A percentile compares a stretch with the other conserved stretches of the same genome.
phyloP scores from a whole-genome alignment of 805 yeast species.

The Ogataea wickerhamii region DNA sequence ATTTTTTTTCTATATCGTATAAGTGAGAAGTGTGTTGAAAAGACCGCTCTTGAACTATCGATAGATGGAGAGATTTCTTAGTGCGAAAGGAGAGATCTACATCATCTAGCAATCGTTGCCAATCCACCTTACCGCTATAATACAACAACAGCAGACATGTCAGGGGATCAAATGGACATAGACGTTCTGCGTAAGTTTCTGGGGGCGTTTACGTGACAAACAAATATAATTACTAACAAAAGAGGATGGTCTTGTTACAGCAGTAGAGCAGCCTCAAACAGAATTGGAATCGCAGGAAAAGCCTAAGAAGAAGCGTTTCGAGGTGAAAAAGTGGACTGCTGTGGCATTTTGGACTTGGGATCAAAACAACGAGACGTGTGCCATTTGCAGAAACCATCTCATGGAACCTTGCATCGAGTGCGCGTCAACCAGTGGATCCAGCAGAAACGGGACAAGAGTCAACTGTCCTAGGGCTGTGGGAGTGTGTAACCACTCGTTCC shows the following conservation, averaged over 20 bases:
- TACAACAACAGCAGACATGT: constrained; percentile 5
- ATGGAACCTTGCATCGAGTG: constrained; percentile 99
- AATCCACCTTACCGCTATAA: no score
- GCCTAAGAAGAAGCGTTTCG: constrained; percentile 67
- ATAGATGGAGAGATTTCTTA: no score
- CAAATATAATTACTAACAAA: no score
- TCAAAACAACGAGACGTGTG: constrained; percentile 75
- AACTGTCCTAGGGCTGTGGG: constrained; percentile 96
- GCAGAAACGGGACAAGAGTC: constrained; percentile 14
- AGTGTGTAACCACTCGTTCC: constrained; percentile 96
- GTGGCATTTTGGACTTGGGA: constrained; percentile 99
- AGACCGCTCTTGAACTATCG: no score
- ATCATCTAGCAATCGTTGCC: no score
- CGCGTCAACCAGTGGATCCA: constrained; percentile 58
- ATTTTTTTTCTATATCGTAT: no score
- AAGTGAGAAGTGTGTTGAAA: no score
- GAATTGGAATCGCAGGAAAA: constrained; percentile 21
- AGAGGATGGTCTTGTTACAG: no score
- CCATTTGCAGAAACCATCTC: constrained; percentile 94
- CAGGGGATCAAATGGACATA: constrained; percentile 25
- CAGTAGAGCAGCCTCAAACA: no score
- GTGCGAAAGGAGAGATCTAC: no score
- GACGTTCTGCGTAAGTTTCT: constrained; percentile 24
- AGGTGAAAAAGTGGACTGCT: constrained; percentile 97
- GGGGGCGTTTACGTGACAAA: no score